A percentile compares a stretch with the other conserved stretches of the same genome.
Conservation (phyloP, 2,329 filamentous ascomycete genomes). For the Pyricularia pennisetigena region DNA sequence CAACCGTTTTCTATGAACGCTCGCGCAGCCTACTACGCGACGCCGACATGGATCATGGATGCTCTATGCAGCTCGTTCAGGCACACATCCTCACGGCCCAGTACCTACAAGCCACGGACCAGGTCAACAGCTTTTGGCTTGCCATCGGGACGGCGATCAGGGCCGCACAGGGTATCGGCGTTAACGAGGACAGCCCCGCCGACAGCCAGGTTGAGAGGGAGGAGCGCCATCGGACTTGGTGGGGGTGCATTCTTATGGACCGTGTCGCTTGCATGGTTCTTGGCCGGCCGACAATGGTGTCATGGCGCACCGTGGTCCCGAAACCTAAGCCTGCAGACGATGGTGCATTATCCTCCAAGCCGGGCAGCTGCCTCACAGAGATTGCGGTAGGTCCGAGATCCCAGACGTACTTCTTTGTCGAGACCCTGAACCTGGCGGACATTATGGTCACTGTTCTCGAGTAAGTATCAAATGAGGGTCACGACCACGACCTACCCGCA, state of each 20-base stretch:
- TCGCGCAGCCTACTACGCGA: slow-evolving; percentile 1
- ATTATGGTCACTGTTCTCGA: slow-evolving; percentile 1
- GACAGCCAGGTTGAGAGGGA: slow-evolving; percentile 1
- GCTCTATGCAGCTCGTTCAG: slow-evolving; percentile 5
- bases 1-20: slow-evolving; percentile 3
- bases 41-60: slow-evolving; percentile 4
- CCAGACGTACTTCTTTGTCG: not conserved
- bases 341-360: not conserved
- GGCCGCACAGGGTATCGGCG: slow-evolving; percentile 14
- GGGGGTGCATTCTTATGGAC: slow-evolving; percentile 3
- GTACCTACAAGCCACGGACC: slow-evolving; percentile 4
- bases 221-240: slow-evolving; percentile 4
- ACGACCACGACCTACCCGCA: not conserved
- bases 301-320: slow-evolving; percentile 3
- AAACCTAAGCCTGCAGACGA: slow-evolving; percentile 1
- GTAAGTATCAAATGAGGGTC: not conserved
- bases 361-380: not conserved
- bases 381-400: not conserved
- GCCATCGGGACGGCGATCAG: slow-evolving; percentile 8
- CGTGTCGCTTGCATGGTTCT: slow-evolving; percentile 1
- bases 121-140: slow-evolving; percentile 6
- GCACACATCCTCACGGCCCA: slow-evolving; percentile 5
- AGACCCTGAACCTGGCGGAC: slow-evolving; percentile 1
- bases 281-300: slow-evolving; percentile 3
- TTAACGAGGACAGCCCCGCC: slow-evolving; percentile 9